phyloP scores from a whole-genome alignment of 192 early-diverging fungal species.

The Dissophora globulifera region DNA sequence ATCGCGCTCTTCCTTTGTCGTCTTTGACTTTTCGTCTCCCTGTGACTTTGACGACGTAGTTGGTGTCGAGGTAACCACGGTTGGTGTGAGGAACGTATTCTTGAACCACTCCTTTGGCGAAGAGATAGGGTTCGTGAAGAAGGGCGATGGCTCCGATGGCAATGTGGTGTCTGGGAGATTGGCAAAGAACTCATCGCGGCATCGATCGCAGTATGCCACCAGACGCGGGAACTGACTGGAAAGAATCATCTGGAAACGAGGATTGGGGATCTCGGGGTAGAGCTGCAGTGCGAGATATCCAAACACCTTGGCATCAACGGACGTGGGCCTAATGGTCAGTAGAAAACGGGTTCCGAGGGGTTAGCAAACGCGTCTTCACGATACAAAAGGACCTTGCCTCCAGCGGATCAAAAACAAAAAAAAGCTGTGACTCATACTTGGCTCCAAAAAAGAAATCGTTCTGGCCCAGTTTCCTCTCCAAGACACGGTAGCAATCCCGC shows the following conservation, averaged over 20 bases:
- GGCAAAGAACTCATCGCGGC: conserved; percentile 57
- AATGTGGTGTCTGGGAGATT: conserved; percentile 35
- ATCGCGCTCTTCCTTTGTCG: conserved; percentile 54
- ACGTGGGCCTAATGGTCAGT: conserved; percentile 62
- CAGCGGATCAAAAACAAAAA: too few species aligned
- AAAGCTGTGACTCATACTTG: conserved; percentile 48
- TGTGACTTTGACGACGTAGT: neutral
- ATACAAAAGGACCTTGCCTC: too few species aligned
- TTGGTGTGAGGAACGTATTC: conserved; percentile 27
- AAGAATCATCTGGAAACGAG: conserved; percentile 73
- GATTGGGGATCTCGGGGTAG: conserved; percentile 78
- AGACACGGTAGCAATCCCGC: conserved; percentile 68
- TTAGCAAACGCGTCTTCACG: too few species aligned
- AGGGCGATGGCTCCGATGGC: conserved; percentile 50
- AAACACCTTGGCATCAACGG: conserved; percentile 85
- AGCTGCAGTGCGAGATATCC: conserved; percentile 84
- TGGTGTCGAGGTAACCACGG: conserved; percentile 7
- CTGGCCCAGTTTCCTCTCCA: conserved; percentile 78
- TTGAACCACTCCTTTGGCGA: conserved; percentile 56
- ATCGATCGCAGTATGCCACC: conserved; percentile 68
- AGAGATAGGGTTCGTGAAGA: conserved; percentile 47
- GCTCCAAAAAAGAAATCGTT: conserved; percentile 88
- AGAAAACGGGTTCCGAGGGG: too few species aligned
- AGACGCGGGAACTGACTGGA: conserved; percentile 75
- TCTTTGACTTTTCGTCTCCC: conserved; percentile 41